Base-by-base conservation (phyloP, 1,139 yeast species). In the Debaryomycetaceae sp. region DNA sequence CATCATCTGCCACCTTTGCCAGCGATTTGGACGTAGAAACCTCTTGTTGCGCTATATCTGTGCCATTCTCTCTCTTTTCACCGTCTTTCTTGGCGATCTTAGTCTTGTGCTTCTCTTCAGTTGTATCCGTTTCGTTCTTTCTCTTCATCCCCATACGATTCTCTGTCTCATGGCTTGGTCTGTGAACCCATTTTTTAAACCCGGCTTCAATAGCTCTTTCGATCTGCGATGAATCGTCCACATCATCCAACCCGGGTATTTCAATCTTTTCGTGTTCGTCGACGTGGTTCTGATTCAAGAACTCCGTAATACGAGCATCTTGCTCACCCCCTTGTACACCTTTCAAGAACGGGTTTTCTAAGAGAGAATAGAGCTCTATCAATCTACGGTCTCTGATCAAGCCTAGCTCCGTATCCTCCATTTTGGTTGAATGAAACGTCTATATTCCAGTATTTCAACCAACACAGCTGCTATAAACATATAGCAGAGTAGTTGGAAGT, bases 11-110 rank as follows among this genome's bases (percentile, higher is more conserved):
- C 6, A 53, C 57, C 37, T 57, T 55, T 38, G 48, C 50, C 43
- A 59, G 63, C 6, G 62, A 44, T 42, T 54, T 57, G 6, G 60
- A 47, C 2, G 66, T 58, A n/a, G 42, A 7, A 36, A 39, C 37
- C 6, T 30, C 20, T 37, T 34, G 20, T 3, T 24, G 20, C 34
- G 33, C 14, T 22, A 23, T 13, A 5, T 31, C 34, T 9, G 30
- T 11, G 5, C 9, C 8, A 8, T 27, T 4, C 3, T 27, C 11
- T 3, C 31, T 11, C 8, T 27, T 27, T 3, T 27, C 11, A 3
- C 4, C 11, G 8, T 27, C 31, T 3, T 7, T 27, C 31, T 27
- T 27, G 3, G 31, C 31, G 11, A 27, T 11, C 11, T 27, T 27
- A 27, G 31, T 11, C 31, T 8, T 11, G 8, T 11, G 2, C 3